Evolutionary conservation across 495 filamentous ascomycete genomes (phyloP), one percentile per base, ranked within the genome.

Genomic region (Penicillium roqueforti): DNA sequence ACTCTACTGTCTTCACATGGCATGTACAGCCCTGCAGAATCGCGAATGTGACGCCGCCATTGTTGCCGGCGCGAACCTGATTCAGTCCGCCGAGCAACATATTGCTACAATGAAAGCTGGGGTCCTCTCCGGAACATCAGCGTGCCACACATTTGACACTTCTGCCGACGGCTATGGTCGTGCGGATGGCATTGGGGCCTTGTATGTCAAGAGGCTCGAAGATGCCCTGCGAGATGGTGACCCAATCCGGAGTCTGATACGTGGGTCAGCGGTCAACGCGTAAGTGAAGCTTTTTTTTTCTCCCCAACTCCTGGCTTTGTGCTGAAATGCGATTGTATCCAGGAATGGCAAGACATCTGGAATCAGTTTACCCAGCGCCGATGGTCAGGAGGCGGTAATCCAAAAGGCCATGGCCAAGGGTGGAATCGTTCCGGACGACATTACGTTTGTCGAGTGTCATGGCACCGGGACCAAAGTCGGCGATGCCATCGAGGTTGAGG

Each of bases 1-100:
- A 10, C 31, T 44, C 14, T 38, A 34, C 18, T 23, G 34, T 16
- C 54, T 51, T 7, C 54, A 57, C 10, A 40, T 23, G 14, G 54
- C 54, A 4, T 51, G 46, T 16, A 16, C 34, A 22, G 26, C 23
- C 6, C 54, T 51, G 2, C 10, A 47, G 29, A 16, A 20, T 22
- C 9, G 23, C 7, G 45, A 51, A 26, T 29, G 26, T 11, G 41
- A 55, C 25, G 47, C 46, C 31, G 45, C 45, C 16, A 41, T 48
- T 9, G 46, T 48, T 11, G 40, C 39, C 28, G 39, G 48, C 20
- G 29, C 34, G 4, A 43, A 54, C 31, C 22, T 46, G 1, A 29
- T 39, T 10, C 39, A 37, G 6, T 16, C 34, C 16, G 4, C 34
- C 2, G 34, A 37, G 34, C 34, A 37, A 9, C 34, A 37, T 6